phyloP scores from a whole-genome alignment of 768 basidiomycete species.

The Lactarius indigo region DNA sequence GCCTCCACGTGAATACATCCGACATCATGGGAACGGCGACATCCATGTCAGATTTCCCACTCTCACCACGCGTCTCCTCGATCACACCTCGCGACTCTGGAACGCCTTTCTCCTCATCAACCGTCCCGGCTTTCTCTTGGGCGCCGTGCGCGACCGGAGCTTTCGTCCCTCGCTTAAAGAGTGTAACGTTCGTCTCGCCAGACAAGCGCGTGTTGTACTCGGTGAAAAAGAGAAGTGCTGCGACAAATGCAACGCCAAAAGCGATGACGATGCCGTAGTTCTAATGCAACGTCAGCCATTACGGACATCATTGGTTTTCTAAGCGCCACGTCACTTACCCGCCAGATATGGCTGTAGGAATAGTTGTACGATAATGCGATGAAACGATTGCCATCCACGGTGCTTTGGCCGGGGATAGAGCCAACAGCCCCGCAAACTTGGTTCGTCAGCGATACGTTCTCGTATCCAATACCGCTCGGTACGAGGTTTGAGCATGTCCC shows the following conservation, averaged over 20 bases:
- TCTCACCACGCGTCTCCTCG: conserved; percentile 7
- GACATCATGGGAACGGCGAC: conserved; percentile 31
- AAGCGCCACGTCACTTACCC: conserved; percentile 33
- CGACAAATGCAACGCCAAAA: conserved; percentile 58
- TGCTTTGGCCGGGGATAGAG: conserved; percentile 51
- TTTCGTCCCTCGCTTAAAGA: conserved; percentile 62
- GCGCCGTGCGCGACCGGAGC: conserved; percentile 16
- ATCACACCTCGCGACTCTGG: neutral
- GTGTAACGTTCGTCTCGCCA: conserved; percentile 42
- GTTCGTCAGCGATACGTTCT: conserved; percentile 50
- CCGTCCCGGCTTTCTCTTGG: conserved; percentile 16
- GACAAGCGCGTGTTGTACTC: conserved; percentile 45
- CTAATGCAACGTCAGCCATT: conserved; percentile 31
- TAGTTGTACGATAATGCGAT: conserved; percentile 42
- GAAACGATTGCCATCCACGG: conserved; percentile 61
- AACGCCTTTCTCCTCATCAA: conserved; percentile 32
- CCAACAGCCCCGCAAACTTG: conserved; percentile 79
- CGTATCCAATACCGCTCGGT: conserved; percentile 62
- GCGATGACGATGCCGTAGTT: conserved; percentile 68
- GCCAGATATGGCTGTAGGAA: conserved; percentile 47
- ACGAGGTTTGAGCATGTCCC: conserved; percentile 58
- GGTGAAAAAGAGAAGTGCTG: conserved; percentile 55
- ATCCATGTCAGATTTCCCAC: conserved; percentile 16
- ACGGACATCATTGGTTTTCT: neutral
- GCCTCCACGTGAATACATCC: conserved; percentile 79